These are phyloP conservation scores for Panicum virgatum DNA, from an alignment of 202 grass and related monocot genomes.

Conservation along the genomic window DNA sequence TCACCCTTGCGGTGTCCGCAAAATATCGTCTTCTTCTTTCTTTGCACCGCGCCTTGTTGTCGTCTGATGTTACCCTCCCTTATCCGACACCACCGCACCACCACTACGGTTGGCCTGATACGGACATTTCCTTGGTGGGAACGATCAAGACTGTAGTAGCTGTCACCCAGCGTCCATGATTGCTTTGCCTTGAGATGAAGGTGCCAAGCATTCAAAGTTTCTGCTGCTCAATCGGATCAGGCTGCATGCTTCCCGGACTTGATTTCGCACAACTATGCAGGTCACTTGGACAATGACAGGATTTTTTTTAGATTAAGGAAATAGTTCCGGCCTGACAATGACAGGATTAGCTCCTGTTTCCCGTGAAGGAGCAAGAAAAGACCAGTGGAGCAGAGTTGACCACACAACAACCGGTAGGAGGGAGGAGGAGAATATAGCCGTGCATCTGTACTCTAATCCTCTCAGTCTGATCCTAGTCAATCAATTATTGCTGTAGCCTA, in stretches of 20 bases:
- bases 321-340: too few relatives aligned
- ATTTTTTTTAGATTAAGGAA: too few relatives aligned
- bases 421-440: not conserved
- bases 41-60: not conserved
- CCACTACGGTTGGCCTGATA: not conserved
- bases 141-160: not conserved
- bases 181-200: not conserved
- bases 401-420: not conserved
- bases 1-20: not conserved
- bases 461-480: constrained; percentile 8
- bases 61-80: not conserved
- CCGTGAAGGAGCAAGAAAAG: not conserved
- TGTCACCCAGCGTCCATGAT: not conserved
- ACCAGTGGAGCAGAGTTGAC: not conserved
- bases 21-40: not conserved
- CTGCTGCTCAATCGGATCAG: not conserved
- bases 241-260: not conserved
- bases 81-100: not conserved
- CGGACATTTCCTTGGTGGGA: not conserved
- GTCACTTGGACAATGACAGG: constrained; percentile 7
- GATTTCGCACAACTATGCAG: constrained; percentile 7
- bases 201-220: not conserved
- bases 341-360: constrained; percentile 17
- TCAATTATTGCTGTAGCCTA: not conserved
- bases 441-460: too few relatives aligned